A percentile compares a stretch with the other conserved stretches of the same genome.
phyloP scores from a whole-genome alignment of 768 basidiomycete genomes.

The Agaricus sinodeliciosus region DNA sequence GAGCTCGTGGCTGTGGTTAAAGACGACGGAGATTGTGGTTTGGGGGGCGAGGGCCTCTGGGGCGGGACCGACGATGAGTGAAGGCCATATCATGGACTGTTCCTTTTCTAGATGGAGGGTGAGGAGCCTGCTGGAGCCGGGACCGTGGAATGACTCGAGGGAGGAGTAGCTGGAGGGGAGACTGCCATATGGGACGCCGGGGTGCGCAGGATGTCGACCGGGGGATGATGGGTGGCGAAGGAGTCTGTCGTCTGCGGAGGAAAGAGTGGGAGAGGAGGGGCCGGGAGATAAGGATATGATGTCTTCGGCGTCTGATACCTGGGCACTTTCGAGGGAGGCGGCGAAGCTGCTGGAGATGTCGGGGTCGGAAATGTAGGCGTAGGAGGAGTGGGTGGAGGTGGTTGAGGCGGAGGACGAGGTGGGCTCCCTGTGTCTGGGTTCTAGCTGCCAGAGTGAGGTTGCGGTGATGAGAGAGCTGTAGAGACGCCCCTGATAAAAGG shows the following conservation, averaged over 20 bases:
- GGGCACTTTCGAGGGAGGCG: constrained; percentile 71
- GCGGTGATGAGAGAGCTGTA: constrained; percentile 63
- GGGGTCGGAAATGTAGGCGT: constrained; percentile 71
- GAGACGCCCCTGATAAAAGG: constrained; percentile 72
- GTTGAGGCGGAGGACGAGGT: constrained; percentile 74
- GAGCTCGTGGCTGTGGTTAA: constrained; percentile 40
- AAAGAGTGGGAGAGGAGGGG: constrained; percentile 54
- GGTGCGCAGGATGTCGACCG: constrained; percentile 19
- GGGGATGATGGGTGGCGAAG: constrained; percentile 41
- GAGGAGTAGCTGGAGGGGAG: constrained; percentile 73
- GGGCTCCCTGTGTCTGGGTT: constrained; percentile 64
- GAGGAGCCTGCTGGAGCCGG: constrained; percentile 57
- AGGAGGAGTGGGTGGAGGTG: constrained; percentile 73
- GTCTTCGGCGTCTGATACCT: constrained; percentile 69
- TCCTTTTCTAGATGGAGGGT: constrained; percentile 80
- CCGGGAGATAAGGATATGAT: constrained; percentile 44
- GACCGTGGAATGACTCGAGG: constrained; percentile 60
- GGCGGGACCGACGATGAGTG: constrained; percentile 69
- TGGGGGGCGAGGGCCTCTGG: constrained; percentile 53
- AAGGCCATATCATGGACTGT: constrained; percentile 77
- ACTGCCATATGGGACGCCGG: constrained; percentile 23
- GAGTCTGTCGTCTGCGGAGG: constrained; percentile 48
- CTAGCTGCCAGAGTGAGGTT: constrained; percentile 75
- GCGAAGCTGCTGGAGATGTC: constrained; percentile 84
- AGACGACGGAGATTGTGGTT: constrained; percentile 44